Percentiles rank a stretch among this genome's conserved stretches.
These are phyloP conservation scores for Mycena floridula DNA, from an alignment of 768 basidiomycete genomes.

Conservation along the genomic window DNA sequence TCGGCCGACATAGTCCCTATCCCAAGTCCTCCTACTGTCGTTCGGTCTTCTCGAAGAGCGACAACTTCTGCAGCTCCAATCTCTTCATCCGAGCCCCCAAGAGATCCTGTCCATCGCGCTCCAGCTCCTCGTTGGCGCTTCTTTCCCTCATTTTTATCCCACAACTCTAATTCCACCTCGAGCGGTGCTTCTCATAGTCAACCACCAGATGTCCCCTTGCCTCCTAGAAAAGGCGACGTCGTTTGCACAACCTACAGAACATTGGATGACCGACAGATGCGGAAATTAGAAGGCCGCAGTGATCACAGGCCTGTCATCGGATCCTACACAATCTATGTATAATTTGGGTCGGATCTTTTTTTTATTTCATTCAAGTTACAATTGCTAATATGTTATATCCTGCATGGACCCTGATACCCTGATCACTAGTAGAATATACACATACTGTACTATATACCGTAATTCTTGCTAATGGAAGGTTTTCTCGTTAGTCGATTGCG, in stretches of 20 bases:
- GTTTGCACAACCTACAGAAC: slow-evolving; percentile 68
- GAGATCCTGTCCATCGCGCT: slow-evolving; percentile 9
- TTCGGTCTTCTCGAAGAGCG: slow-evolving; percentile 7
- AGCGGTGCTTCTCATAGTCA: slow-evolving; percentile 11
- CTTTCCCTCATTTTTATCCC: slow-evolving; percentile 33
- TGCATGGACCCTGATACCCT: too few species aligned
- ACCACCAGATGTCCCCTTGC: slow-evolving; percentile 12
- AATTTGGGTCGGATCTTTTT: too few species aligned
- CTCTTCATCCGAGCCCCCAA: neutral
- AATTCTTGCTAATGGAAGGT: too few species aligned
- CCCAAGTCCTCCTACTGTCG: too few species aligned
- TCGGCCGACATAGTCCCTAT: too few species aligned
- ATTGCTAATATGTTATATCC: too few species aligned
- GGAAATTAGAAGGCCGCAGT: slow-evolving; percentile 67
- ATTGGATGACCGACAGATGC: slow-evolving; percentile 71
- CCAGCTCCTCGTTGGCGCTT: slow-evolving; percentile 34
- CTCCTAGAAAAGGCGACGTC: slow-evolving; percentile 59
- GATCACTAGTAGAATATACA: too few species aligned
- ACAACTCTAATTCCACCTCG: slow-evolving; percentile 19
- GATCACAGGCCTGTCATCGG: slow-evolving; percentile 88
- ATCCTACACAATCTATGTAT: slow-evolving; percentile 65
- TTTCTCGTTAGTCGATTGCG: too few species aligned
- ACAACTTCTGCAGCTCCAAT: slow-evolving; percentile 7
- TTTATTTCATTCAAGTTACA: too few species aligned
- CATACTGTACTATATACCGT: too few species aligned